A percentile compares a stretch with the other conserved stretches of the same genome.
phyloP scores from a whole-genome alignment of 129 eudicot genomes.

The Glebionis coronaria region DNA sequence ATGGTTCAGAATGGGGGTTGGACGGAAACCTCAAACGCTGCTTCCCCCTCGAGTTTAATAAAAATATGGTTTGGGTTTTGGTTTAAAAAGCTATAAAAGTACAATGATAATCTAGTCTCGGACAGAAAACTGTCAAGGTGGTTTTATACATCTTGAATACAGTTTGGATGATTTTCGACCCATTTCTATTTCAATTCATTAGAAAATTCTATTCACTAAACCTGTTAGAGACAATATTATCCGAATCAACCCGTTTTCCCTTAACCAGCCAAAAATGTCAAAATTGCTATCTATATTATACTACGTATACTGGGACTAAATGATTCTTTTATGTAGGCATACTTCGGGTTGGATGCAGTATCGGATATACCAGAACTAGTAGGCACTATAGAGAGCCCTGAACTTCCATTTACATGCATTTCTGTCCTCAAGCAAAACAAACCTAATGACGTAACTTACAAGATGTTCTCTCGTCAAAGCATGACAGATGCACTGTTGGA shows the following conservation, averaged over 20 bases:
- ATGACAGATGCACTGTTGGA: conserved; percentile 65
- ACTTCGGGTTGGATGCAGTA: conserved; percentile 59
- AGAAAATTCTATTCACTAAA: neutral
- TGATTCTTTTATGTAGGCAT: conserved; percentile 47
- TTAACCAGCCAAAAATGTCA: neutral
- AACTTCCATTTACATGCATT: conserved; percentile 77
- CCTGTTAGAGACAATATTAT: neutral
- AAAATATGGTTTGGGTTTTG: neutral
- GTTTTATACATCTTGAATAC: neutral
- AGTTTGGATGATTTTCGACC: neutral
- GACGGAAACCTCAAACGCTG: neutral
- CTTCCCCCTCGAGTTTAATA: neutral
- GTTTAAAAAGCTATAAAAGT: neutral
- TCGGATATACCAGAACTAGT: conserved; percentile 72
- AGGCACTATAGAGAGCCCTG: conserved; percentile 69
- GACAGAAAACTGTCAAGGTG: neutral
- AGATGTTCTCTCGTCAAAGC: conserved; percentile 82
- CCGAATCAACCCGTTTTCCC: neutral
- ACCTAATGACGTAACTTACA: conserved; percentile 71
- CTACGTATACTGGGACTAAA: too few relatives aligned
- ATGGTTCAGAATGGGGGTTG: neutral
- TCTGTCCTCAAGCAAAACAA: conserved; percentile 65
- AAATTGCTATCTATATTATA: neutral
- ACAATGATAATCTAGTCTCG: neutral
- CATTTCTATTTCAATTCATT: neutral